Base-by-base conservation (phyloP, 768 basidiomycete genomes). In the Pleurotus djamor region DNA sequence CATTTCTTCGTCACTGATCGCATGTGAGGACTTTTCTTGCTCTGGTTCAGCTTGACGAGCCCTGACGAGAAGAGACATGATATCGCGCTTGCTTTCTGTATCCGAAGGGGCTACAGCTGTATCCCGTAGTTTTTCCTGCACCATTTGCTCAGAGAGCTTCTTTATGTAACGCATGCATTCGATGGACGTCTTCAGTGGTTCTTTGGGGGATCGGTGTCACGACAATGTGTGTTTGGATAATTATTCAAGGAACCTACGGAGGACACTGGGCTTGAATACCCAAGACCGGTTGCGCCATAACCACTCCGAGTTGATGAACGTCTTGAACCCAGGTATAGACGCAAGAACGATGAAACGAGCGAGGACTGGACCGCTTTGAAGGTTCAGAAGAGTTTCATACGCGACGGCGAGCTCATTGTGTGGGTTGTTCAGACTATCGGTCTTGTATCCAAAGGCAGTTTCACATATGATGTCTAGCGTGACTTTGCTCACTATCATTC, bases 401-500 rank as follows among this genome's bases (percentile, higher is more conserved):
- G 82, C 80, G 35, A 74, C 70, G 7, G 80, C 76, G 14, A 83
- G 72, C 57, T 79, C 79, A 57, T 80, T 80, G 57, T 77, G 65
- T 0, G 81, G 77, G 59, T 80, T 70, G 62, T 74, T 74, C 10
- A 83, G 68, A 2, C 77, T 76, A 60, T 82, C 76, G 5, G 80
- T 61, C 38, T 71, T 66, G 64, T 83, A 83, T 10, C 78, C 79
- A 56, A 83, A 81, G 0, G 79, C 80, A 8, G 82, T 79, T 5
- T 72, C 72, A 67, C 80, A 82, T 48, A 83, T 82, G 57, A 83
- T 80, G 61, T 83, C 81, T 6, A 84, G 72, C 0, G 82, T 82
- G 0, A 76, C 78, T 69, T 80, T 82, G 63, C 77, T 77, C 75
- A 81, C 80, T 82, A 41, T 1, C 1, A 2, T 41, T 41, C 3